phyloP scores from a whole-genome alignment of 2,329 filamentous ascomycete species.

The Dryadomyces sulphureus region DNA sequence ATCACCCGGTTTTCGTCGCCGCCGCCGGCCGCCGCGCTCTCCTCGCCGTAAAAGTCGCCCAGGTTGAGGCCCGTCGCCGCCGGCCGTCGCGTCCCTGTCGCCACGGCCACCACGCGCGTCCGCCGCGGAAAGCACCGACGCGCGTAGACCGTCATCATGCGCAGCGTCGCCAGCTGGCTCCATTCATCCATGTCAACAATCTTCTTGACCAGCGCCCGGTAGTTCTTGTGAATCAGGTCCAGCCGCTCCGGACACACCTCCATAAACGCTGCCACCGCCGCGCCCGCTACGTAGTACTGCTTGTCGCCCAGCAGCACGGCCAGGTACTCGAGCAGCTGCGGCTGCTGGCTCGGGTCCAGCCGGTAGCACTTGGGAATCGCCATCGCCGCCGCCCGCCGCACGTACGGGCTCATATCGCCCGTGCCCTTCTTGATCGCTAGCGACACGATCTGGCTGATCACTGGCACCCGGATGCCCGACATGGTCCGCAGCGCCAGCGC shows the following conservation, averaged over 20 bases:
- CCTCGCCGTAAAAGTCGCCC: slow-evolving; percentile 73
- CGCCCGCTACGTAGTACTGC: slow-evolving; percentile 93
- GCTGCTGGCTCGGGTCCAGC: slow-evolving; percentile 71
- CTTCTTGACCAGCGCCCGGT: slow-evolving; percentile 72
- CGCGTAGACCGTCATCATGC: slow-evolving; percentile 71
- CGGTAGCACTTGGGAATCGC: slow-evolving; percentile 94
- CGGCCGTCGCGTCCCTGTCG: background rate
- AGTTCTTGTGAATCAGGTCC: slow-evolving; percentile 83
- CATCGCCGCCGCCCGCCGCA: slow-evolving; percentile 81
- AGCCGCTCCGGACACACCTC: slow-evolving; percentile 79
- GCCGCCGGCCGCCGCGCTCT: background rate
- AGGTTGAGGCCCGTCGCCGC: slow-evolving; percentile 31
- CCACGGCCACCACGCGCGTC: slow-evolving; percentile 31
- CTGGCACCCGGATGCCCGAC: slow-evolving; percentile 92
- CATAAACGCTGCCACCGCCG: slow-evolving; percentile 77
- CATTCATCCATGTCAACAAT: slow-evolving; percentile 99
- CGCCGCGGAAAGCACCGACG: slow-evolving; percentile 73
- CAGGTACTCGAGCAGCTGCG: slow-evolving; percentile 74
- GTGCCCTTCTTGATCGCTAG: slow-evolving; percentile 88
- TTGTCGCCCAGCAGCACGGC: slow-evolving; percentile 68
- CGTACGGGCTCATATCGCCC: slow-evolving; percentile 86
- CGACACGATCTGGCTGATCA: slow-evolving; percentile 95
- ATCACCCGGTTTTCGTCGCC: slow-evolving; percentile 18
- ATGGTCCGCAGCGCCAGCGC: slow-evolving; percentile 90
- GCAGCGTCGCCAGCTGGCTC: slow-evolving; percentile 75